phyloP scores from a whole-genome alignment of 306 rosid genomes.

The Quercus rubra region DNA sequence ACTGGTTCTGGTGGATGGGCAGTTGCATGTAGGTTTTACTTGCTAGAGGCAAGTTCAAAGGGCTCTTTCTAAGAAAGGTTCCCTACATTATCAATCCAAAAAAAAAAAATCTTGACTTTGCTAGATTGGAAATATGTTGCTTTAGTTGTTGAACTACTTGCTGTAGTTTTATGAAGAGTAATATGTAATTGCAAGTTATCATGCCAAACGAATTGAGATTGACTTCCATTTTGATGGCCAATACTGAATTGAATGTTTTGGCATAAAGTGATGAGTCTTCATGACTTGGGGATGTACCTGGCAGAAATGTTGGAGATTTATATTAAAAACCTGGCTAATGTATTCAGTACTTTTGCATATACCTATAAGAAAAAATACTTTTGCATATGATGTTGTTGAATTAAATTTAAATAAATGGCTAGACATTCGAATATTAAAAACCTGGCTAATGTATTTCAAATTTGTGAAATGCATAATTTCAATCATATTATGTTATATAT shows the following conservation, averaged over 20 bases:
- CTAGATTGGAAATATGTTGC: background rate
- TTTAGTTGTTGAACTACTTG: background rate
- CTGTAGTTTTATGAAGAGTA: background rate
- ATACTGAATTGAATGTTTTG: background rate
- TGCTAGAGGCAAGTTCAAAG: too few relatives aligned
- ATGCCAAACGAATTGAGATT: background rate
- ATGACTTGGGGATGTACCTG: background rate
- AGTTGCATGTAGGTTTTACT: too few relatives aligned
- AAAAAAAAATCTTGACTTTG: background rate
- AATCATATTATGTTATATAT: background rate
- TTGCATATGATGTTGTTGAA: background rate
- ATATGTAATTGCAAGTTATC: background rate
- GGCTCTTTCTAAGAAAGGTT: too few relatives aligned
- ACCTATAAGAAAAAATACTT: too few relatives aligned
- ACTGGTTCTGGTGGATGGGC: too few relatives aligned
- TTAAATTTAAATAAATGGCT: background rate
- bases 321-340: background rate
- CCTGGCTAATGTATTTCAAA: background rate
- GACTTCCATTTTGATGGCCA: background rate
- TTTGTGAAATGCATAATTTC: background rate
- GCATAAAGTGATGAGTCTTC: background rate
- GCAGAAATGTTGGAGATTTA: background rate
- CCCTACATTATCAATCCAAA: too few relatives aligned
- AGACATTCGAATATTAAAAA: background rate
- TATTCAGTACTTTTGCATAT: background rate